Percentiles rank a stretch among this genome's conserved stretches.
These are phyloP conservation scores for Cercospora sp. DNA, from an alignment of 2,329 filamentous ascomycete species.

Conservation along the genomic window DNA sequence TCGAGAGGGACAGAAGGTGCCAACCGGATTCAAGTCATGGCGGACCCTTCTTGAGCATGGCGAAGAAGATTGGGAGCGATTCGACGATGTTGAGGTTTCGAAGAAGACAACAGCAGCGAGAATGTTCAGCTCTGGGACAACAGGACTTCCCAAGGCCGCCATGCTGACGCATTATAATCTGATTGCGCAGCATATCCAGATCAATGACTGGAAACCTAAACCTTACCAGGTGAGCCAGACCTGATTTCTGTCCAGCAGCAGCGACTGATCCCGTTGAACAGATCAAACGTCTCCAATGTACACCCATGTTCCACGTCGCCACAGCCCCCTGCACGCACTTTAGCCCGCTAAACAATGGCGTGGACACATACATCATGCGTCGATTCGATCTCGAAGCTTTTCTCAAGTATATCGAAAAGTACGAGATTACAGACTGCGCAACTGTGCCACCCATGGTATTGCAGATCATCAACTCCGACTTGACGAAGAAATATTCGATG, in stretches of 20 bases:
- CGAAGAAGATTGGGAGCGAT: conserved; percentile 51
- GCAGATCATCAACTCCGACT: conserved; percentile 63
- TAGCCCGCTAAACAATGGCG: conserved; percentile 38
- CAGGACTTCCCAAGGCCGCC: conserved; percentile 57
- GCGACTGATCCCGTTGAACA: conserved; percentile 16
- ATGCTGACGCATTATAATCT: conserved; percentile 59
- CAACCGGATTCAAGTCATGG: conserved; percentile 29
- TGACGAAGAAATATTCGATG: conserved; percentile 67
- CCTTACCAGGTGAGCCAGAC: conserved; percentile 18
- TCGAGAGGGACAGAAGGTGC: conserved; percentile 27
- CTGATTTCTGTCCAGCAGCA: background rate
- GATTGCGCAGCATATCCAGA: conserved; percentile 53
- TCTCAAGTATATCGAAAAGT: conserved; percentile 64
- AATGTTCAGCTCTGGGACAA: conserved; percentile 60
- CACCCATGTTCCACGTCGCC: conserved; percentile 55
- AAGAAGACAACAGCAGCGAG: conserved; percentile 51
- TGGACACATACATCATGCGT: conserved; percentile 45
- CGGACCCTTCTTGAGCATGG: conserved; percentile 43
- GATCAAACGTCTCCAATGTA: conserved; percentile 43
- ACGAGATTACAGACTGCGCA: conserved; percentile 66
- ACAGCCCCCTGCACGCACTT: conserved; percentile 44
- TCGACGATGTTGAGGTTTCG: conserved; percentile 42
- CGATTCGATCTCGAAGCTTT: conserved; percentile 53
- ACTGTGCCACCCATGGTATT: conserved; percentile 73
- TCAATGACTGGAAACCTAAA: conserved; percentile 42